Conservation (phyloP, 768 basidiomycete genomes). For the Steccherinum ochraceum region DNA sequence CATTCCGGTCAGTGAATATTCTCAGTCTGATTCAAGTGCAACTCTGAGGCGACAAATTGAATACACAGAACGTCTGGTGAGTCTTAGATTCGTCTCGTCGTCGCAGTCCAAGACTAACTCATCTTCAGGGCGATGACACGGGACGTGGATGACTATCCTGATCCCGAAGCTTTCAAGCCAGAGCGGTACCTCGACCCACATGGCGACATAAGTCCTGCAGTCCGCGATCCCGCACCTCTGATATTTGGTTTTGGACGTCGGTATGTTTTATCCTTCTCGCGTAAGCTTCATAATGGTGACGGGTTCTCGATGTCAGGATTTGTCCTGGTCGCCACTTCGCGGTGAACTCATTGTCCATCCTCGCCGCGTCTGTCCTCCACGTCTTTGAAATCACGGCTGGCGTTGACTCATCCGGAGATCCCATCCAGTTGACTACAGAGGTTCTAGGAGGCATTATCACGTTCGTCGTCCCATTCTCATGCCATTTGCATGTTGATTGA, state of each 20-base stretch:
- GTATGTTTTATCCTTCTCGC: no score
- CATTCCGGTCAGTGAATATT: background rate
- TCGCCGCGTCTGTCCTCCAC: conserved; percentile 5
- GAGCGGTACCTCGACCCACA: conserved; percentile 15
- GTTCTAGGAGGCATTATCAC: no score
- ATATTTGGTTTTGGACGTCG: background rate
- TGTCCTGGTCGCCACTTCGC: conserved; percentile 2
- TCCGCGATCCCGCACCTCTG: background rate
- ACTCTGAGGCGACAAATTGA: background rate
- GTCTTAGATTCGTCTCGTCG: background rate
- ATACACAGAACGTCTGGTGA: conserved; percentile 7
- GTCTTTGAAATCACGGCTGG: conserved; percentile 9
- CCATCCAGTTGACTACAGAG: no score
- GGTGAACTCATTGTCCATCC: conserved; percentile 4
- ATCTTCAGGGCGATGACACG: conserved; percentile 18
- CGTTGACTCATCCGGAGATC: no score
- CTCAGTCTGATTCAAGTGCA: background rate
- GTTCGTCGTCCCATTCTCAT: no score
- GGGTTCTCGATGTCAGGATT: conserved; percentile 1
- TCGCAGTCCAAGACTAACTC: background rate
- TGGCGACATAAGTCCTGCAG: conserved; percentile 11
- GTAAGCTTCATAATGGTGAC: background rate
- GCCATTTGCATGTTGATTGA: no score
- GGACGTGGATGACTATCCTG: conserved; percentile 12
- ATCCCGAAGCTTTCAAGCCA: conserved; percentile 17